Conservation (phyloP, 2,329 filamentous ascomycete species). For the Emmonsiellopsis sp. region DNA sequence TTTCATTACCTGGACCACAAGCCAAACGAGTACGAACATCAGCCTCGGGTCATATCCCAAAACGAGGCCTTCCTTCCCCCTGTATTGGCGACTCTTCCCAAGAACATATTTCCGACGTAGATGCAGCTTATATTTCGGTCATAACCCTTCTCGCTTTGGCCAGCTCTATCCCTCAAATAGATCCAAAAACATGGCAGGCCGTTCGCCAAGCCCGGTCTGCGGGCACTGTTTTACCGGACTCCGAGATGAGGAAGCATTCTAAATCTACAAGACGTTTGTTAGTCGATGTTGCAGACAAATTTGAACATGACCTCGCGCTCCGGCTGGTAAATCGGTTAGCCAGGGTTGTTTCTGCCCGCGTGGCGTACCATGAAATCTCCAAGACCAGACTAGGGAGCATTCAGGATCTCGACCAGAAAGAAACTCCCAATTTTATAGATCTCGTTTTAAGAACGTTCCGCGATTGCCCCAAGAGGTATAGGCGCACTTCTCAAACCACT, state of each 20-base stretch:
- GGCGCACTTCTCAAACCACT: neutral
- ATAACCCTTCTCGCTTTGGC: constrained; percentile 29
- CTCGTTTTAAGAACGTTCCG: constrained; percentile 26
- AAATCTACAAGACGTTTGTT: constrained; percentile 20
- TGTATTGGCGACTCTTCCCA: constrained; percentile 7
- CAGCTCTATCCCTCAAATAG: constrained; percentile 27
- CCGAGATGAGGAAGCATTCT: constrained; percentile 26
- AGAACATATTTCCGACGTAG: constrained; percentile 27
- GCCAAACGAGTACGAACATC: constrained; percentile 16
- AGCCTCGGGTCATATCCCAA: constrained; percentile 11
- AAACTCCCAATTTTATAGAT: constrained; percentile 24
- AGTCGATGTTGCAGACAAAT: constrained; percentile 30
- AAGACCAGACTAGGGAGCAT: constrained; percentile 24
- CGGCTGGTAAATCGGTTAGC: constrained; percentile 41
- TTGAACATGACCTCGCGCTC: constrained; percentile 44
- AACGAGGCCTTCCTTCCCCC: constrained; percentile 1
- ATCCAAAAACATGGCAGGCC: constrained; percentile 26
- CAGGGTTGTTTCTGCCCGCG: constrained; percentile 39
- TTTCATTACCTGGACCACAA: constrained; percentile 15
- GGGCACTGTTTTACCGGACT: constrained; percentile 29
- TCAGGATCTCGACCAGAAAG: constrained; percentile 20
- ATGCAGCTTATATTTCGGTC: constrained; percentile 30
- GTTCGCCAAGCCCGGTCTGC: constrained; percentile 35
- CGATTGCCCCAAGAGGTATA: constrained; percentile 9
- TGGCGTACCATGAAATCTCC: constrained; percentile 41